phyloP scores from a whole-genome alignment of 2,329 filamentous ascomycete species.

The Cytospora mali region DNA sequence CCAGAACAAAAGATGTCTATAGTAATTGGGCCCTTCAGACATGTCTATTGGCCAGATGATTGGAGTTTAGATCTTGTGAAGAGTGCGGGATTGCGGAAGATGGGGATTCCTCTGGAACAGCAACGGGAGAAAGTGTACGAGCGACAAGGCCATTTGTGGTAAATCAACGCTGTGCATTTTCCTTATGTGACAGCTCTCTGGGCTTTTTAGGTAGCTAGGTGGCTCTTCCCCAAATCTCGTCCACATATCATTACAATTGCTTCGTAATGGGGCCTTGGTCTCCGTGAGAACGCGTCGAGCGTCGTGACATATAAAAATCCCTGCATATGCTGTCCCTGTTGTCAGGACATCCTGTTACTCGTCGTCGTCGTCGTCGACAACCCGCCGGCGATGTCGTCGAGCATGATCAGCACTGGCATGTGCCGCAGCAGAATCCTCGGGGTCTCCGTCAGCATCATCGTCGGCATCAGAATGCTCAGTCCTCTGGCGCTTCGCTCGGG shows the following conservation, averaged over 20 bases:
- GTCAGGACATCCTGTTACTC: slow-evolving; percentile 35
- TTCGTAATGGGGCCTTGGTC: not conserved
- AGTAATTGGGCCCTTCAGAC: not conserved
- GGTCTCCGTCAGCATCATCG: slow-evolving; percentile 57
- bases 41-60: not conserved
- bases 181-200: not conserved
- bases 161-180: not conserved
- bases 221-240: not conserved
- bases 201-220: not conserved
- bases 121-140: not conserved
- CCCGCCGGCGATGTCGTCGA: slow-evolving; percentile 55
- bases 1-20: too few relatives aligned
- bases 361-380: slow-evolving; percentile 65
- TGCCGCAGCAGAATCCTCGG: slow-evolving; percentile 50
- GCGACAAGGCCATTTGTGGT: not conserved
- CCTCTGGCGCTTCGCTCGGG: slow-evolving; percentile 54
- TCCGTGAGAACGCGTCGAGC: not conserved
- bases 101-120: not conserved
- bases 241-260: not conserved
- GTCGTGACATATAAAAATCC: not conserved
- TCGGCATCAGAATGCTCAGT: slow-evolving; percentile 53
- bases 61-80: too few relatives aligned
- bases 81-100: not conserved
- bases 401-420: too few relatives aligned
- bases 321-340: not conserved